These are phyloP conservation scores for Sequoiadendron giganteum DNA, from an alignment of 75 land plant genomes.

Conservation along the genomic window DNA sequence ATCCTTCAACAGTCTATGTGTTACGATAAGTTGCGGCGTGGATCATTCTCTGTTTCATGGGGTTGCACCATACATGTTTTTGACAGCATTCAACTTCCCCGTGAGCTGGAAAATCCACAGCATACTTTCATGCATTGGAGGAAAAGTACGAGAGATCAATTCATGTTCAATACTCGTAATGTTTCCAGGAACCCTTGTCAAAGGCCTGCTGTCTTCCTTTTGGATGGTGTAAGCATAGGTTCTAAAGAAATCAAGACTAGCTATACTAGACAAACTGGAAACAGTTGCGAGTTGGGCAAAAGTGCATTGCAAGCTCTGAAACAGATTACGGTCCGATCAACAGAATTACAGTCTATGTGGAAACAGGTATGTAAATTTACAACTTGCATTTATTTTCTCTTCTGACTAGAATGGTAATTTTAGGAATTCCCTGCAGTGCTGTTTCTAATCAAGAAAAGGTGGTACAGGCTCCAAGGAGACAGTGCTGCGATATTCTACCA, in stretches of 20 bases:
- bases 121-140: slow-evolving; percentile 68
- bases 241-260: slow-evolving; percentile 7
- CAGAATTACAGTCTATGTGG: not conserved
- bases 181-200: slow-evolving; percentile 46
- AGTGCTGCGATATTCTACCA: slow-evolving; percentile 10
- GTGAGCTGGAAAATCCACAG: slow-evolving; percentile 45
- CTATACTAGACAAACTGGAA: slow-evolving; percentile 6
- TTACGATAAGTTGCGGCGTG: slow-evolving; percentile 37
- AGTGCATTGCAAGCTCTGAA: not conserved
- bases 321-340: slow-evolving; percentile 9
- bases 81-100: slow-evolving; percentile 41
- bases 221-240: slow-evolving; percentile 29
- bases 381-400: not conserved
- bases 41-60: slow-evolving; percentile 75
- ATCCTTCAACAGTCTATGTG: slow-evolving; percentile 76
- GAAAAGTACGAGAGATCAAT: slow-evolving; percentile 23
- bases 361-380: slow-evolving; percentile 11
- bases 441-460: not conserved
- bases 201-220: slow-evolving; percentile 58
- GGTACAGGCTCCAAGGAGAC: slow-evolving; percentile 12
- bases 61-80: slow-evolving; percentile 72
- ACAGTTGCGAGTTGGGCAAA: slow-evolving; percentile 7
- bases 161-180: slow-evolving; percentile 55
- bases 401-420: not conserved
- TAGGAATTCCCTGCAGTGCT: not conserved